Conservation (phyloP, 768 basidiomycete genomes). For the Boletus reticulatus region DNA sequence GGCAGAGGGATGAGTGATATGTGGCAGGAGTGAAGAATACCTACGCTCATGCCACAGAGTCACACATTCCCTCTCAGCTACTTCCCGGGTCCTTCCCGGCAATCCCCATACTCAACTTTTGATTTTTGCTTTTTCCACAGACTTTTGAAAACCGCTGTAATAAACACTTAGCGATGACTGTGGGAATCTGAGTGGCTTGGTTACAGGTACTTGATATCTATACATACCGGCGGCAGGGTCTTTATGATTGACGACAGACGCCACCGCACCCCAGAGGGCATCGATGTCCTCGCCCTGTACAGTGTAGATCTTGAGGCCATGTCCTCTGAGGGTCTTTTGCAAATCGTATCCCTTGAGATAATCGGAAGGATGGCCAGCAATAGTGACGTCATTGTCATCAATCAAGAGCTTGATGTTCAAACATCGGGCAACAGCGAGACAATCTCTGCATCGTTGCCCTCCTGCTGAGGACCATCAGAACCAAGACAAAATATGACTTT, state of each 20-base stretch:
- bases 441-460: constrained; percentile 87
- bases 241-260: constrained; percentile 50
- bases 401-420: constrained; percentile 86
- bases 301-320: constrained; percentile 74
- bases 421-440: constrained; percentile 78
- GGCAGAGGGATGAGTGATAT: too few species aligned
- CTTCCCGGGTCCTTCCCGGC: too few species aligned
- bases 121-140: too few species aligned
- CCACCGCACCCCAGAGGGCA: constrained; percentile 67
- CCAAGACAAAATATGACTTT: constrained; percentile 82
- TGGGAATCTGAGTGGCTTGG: not conserved
- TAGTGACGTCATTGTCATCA: constrained; percentile 91
- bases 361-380: constrained; percentile 86
- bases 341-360: constrained; percentile 81
- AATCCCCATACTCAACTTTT: too few species aligned
- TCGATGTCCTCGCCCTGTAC: constrained; percentile 81
- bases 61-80: too few species aligned
- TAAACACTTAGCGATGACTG: constrained; percentile 62
- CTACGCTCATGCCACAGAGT: too few species aligned
- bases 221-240: constrained; percentile 75
- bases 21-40: too few species aligned
- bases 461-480: constrained; percentile 89
- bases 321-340: constrained; percentile 70
- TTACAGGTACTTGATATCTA: not conserved
- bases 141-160: not conserved